Evolutionary conservation across 2,329 filamentous ascomycete genomes (phyloP).

Genomic region (Claviceps sp.): DNA sequence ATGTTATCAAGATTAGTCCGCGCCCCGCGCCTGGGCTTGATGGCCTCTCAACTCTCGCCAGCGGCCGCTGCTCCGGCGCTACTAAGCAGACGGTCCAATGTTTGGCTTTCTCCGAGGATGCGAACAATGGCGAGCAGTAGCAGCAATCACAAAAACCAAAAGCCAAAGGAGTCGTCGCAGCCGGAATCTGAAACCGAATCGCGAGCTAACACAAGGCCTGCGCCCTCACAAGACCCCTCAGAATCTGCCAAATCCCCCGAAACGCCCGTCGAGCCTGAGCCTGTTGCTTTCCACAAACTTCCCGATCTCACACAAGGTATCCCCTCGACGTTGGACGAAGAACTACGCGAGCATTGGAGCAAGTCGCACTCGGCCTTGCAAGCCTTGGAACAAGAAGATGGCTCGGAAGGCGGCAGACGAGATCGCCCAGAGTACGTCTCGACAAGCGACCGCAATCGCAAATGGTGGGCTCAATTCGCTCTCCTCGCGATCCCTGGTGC

Average conservation of each 20-base stretch:
- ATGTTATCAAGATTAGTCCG: slow-evolving; percentile 27
- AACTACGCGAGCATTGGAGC: slow-evolving; percentile 39
- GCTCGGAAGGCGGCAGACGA: slow-evolving; percentile 20
- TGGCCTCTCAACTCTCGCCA: slow-evolving; percentile 15
- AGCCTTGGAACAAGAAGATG: slow-evolving; percentile 23
- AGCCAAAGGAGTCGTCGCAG: slow-evolving; percentile 5
- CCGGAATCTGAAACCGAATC: neutral
- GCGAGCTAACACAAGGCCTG: slow-evolving; percentile 6
- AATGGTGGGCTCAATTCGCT: slow-evolving; percentile 61
- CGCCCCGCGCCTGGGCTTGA: slow-evolving; percentile 20
- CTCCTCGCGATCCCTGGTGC: slow-evolving; percentile 48
- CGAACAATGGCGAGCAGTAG: slow-evolving; percentile 16
- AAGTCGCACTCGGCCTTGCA: slow-evolving; percentile 19
- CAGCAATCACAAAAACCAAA: slow-evolving; percentile 3
- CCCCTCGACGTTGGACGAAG: slow-evolving; percentile 75
- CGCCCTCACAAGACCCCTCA: neutral
- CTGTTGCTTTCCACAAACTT: slow-evolving; percentile 51
- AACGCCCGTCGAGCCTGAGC: slow-evolving; percentile 21
- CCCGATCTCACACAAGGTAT: slow-evolving; percentile 92
- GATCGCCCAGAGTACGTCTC: slow-evolving; percentile 72
- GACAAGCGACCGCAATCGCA: slow-evolving; percentile 72
- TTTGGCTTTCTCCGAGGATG: slow-evolving; percentile 14
- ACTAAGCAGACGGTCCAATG: slow-evolving; percentile 12
- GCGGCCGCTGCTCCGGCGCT: slow-evolving; percentile 14
- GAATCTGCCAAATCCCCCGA: slow-evolving; percentile 9